Percentiles rank a stretch among this genome's conserved stretches.
Evolutionary conservation across 139 green algal genomes (phyloP).

Genomic region (Coelastrella sp.): DNA sequence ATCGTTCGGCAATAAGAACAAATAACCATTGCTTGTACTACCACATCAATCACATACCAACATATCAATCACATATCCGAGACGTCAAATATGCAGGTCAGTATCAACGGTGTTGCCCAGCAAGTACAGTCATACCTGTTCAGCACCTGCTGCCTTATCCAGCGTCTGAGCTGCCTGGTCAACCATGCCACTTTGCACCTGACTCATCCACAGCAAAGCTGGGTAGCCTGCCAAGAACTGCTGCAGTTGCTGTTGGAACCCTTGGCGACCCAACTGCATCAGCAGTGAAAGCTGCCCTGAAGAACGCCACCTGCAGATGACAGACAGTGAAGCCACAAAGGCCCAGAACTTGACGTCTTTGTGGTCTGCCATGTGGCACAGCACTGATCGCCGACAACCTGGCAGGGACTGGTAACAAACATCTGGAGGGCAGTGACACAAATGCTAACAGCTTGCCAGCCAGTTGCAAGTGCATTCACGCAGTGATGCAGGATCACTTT

Average conservation of each 20-base stretch:
- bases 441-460: too few relatives aligned
- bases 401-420: too few relatives aligned
- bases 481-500: too few relatives aligned
- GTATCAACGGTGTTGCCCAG: neutral
- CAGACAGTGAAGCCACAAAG: neutral
- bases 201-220: conserved; percentile 45
- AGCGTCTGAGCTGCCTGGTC: neutral
- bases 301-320: neutral
- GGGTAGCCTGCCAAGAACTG: conserved; percentile 36
- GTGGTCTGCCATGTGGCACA: too few relatives aligned
- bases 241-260: conserved; percentile 41
- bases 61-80: neutral
- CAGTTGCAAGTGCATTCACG: too few relatives aligned
- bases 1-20: too few relatives aligned
- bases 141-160: conserved; percentile 8
- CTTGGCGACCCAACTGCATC: conserved; percentile 31
- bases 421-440: too few relatives aligned
- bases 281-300: conserved; percentile 5
- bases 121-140: neutral
- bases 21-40: too few relatives aligned
- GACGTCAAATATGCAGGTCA: neutral
- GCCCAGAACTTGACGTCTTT: too few relatives aligned
- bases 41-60: neutral
- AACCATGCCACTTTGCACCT: conserved; percentile 31
- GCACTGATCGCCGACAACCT: too few relatives aligned